These are phyloP conservation scores for Candida vaughaniae DNA, from an alignment of 805 yeast genomes.

Conservation along the genomic window DNA sequence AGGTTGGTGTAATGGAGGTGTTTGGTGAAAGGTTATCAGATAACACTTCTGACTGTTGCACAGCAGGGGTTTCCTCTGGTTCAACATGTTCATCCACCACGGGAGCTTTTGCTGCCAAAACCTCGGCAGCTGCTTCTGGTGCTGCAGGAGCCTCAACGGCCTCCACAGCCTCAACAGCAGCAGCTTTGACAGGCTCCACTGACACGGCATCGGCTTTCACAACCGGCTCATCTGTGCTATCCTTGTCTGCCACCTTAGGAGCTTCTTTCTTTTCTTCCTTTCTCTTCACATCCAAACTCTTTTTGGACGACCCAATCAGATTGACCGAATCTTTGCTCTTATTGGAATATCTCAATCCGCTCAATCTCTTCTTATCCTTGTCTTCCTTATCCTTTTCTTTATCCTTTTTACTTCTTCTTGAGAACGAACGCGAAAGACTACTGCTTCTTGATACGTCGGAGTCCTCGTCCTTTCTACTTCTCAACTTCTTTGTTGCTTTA, in stretches of 20 bases:
- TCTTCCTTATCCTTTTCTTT: conserved; percentile 9
- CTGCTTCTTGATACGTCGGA: conserved; percentile 6
- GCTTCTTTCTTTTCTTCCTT: neutral
- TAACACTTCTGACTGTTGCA: neutral
- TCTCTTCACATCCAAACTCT: conserved; percentile 4
- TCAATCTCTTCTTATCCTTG: conserved; percentile 16
- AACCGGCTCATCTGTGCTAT: neutral
- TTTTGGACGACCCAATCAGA: conserved; percentile 6
- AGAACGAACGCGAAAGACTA: conserved; percentile 7
- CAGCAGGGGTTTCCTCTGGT: neutral
- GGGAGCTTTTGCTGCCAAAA: neutral
- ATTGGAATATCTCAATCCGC: conserved; percentile 12
- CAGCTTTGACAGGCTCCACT: conserved; percentile 1
- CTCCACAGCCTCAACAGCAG: neutral
- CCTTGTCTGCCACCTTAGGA: neutral
- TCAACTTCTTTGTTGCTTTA: conserved; percentile 12
- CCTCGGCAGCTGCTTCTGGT: neutral
- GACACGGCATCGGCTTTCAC: neutral
- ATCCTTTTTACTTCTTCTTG: conserved; percentile 8
- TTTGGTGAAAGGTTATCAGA: conserved; percentile 5
- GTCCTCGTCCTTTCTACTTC: conserved; percentile 3
- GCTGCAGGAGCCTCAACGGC: neutral
- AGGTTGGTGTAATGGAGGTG: conserved; percentile 4
- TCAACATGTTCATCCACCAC: neutral
- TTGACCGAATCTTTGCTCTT: conserved; percentile 10